Evolutionary conservation across 2,329 filamentous ascomycete species (phyloP).

Genomic region (Arthrobotrys sphaeroides): DNA sequence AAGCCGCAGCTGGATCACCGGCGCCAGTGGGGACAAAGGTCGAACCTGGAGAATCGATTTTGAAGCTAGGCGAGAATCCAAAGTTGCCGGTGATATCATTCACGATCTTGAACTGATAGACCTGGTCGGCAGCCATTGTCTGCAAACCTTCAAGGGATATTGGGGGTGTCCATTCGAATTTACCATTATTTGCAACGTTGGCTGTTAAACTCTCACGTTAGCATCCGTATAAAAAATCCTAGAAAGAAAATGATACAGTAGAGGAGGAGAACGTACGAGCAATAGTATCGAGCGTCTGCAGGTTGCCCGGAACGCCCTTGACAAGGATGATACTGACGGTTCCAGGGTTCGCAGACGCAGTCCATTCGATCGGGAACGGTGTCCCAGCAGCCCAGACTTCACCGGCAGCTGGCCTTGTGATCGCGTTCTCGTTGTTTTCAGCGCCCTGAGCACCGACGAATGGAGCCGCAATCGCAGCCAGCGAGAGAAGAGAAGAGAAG

Average conservation of each 20-base stretch:
- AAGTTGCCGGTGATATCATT: conserved; percentile 45
- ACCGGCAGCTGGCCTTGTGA: conserved; percentile 26
- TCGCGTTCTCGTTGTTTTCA: conserved; percentile 46
- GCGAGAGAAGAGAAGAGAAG: conserved; percentile 21
- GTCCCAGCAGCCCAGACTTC: conserved; percentile 24
- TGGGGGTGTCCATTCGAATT: conserved; percentile 44
- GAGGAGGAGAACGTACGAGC: conserved; percentile 36
- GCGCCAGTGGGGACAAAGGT: conserved; percentile 15
- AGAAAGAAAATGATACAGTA: no score
- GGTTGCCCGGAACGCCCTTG: conserved; percentile 21
- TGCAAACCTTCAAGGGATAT: conserved; percentile 37
- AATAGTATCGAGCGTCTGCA: conserved; percentile 37
- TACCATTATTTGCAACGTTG: conserved; percentile 38
- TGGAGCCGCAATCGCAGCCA: conserved; percentile 23
- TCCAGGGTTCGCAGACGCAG: conserved; percentile 33
- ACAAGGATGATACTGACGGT: conserved; percentile 46
- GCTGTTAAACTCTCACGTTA: conserved; percentile 2
- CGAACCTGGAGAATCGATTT: conserved; percentile 41
- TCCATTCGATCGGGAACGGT: conserved; percentile 39
- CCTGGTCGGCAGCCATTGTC: conserved; percentile 42
- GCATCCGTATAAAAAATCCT: neutral
- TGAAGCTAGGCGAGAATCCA: conserved; percentile 43
- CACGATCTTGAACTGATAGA: conserved; percentile 46
- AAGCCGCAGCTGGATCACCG: neutral
- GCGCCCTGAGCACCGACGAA: conserved; percentile 36